phyloP scores from a whole-genome alignment of 2,329 filamentous ascomycete genomes.

The Penicillium sumatraense region DNA sequence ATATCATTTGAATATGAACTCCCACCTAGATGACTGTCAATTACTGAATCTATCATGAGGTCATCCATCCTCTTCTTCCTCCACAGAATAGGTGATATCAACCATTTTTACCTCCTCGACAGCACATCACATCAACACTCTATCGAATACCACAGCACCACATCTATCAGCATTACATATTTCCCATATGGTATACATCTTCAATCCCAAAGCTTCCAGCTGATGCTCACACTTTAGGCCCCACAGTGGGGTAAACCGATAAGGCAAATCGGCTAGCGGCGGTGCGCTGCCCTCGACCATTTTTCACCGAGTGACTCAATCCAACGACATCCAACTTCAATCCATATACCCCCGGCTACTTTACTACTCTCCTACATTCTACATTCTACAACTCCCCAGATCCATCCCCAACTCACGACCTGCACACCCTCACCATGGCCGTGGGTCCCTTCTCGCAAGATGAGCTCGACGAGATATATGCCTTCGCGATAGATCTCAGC shows the following conservation, averaged over 20 bases:
- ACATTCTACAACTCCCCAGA: background rate
- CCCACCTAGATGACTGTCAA: too few species aligned
- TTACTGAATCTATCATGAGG: too few species aligned
- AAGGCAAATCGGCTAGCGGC: constrained; percentile 22
- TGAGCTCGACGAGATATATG: constrained; percentile 68
- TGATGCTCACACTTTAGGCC: too few species aligned
- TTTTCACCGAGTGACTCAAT: constrained; percentile 22
- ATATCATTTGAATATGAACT: too few species aligned
- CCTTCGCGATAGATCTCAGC: constrained; percentile 71
- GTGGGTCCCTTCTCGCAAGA: constrained; percentile 27
- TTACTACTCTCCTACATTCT: background rate
- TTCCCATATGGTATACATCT: too few species aligned
- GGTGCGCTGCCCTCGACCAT: constrained; percentile 21
- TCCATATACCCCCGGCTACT: background rate
- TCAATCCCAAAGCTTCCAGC: too few species aligned
- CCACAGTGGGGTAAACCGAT: constrained; percentile 18
- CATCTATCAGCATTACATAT: too few species aligned
- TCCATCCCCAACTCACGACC: background rate
- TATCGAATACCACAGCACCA: too few species aligned
- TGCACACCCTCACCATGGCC: constrained; percentile 22
- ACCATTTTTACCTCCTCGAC: too few species aligned
- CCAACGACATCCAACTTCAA: background rate
- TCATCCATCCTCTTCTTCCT: too few species aligned
- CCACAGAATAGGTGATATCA: too few species aligned
- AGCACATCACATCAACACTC: too few species aligned